Conservation (phyloP, 306 rosid species). For the Trifolium fragiferum region DNA sequence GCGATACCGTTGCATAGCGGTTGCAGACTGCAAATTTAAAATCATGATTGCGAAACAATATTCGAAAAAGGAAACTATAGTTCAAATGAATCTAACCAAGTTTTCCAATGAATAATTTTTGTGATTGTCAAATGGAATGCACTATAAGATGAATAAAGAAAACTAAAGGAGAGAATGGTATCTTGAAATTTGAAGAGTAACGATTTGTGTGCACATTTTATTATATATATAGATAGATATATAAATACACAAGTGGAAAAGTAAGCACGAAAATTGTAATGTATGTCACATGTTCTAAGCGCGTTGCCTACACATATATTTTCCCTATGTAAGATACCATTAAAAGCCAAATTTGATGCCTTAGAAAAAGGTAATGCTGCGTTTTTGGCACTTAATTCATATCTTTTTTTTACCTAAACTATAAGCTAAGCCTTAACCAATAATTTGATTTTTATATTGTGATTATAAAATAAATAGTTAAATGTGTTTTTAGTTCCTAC, state of each 20-base stretch:
- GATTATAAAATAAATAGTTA: not conserved
- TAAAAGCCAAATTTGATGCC: constrained; percentile 69
- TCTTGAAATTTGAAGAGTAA: constrained; percentile 40
- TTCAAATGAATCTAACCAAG: constrained; percentile 47
- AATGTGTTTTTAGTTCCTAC: too few relatives aligned
- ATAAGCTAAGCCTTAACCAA: not conserved
- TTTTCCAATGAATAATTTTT: constrained; percentile 24
- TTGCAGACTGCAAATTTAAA: not conserved
- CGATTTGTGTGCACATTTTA: constrained; percentile 7
- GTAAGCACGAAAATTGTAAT: constrained; percentile 61
- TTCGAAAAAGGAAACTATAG: not conserved
- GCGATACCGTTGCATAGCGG: not conserved
- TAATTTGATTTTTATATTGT: not conserved
- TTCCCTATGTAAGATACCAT: constrained; percentile 50
- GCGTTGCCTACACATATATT: constrained; percentile 49
- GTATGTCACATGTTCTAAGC: constrained; percentile 81
- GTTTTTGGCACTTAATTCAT: constrained; percentile 64
- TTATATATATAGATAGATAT: not conserved
- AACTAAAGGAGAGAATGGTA: constrained; percentile 13
- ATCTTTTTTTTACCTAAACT: not conserved
- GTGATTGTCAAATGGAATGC: constrained; percentile 12
- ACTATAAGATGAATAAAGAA: constrained; percentile 25
- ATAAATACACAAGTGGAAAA: constrained; percentile 32
- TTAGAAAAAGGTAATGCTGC: constrained; percentile 55
- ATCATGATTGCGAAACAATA: not conserved